phyloP scores from a whole-genome alignment of 2,329 filamentous ascomycete species.

The Colletotrichum agaves region DNA sequence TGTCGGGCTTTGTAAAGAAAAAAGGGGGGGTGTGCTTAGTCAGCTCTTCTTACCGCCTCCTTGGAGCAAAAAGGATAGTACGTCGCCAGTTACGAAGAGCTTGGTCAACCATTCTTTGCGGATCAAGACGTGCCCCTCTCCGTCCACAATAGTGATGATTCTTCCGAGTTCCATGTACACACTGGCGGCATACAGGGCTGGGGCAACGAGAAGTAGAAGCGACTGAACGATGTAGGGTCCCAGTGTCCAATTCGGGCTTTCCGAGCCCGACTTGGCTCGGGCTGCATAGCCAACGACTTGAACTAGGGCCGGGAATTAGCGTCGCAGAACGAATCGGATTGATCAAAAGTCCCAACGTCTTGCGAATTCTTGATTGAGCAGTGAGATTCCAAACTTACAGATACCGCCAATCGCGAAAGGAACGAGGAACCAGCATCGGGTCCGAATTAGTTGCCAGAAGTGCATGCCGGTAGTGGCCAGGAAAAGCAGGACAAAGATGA shows the following conservation, averaged over 20 bases:
- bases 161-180: conserved; percentile 63
- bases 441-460: conserved; percentile 50
- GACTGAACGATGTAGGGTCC: conserved; percentile 54
- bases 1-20: no score
- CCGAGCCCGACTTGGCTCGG: conserved; percentile 55
- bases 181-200: conserved; percentile 59
- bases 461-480: conserved; percentile 52
- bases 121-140: conserved; percentile 47
- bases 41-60: conserved; percentile 46
- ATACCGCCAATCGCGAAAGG: conserved; percentile 62
- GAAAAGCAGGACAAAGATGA: conserved; percentile 55
- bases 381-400: conserved; percentile 50
- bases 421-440: conserved; percentile 62
- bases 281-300: conserved; percentile 62
- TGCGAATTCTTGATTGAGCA: no score
- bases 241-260: conserved; percentile 52
- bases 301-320: conserved; percentile 45
- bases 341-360: no score
- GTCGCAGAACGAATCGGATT: not conserved
- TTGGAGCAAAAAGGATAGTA: conserved; percentile 64
- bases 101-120: conserved; percentile 58
- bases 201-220: conserved; percentile 57
- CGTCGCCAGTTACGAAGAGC: conserved; percentile 65
- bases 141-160: conserved; percentile 52
- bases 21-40: not conserved